phyloP scores from a whole-genome alignment of 768 basidiomycete species.

The Leucocoprinus leucothites region DNA sequence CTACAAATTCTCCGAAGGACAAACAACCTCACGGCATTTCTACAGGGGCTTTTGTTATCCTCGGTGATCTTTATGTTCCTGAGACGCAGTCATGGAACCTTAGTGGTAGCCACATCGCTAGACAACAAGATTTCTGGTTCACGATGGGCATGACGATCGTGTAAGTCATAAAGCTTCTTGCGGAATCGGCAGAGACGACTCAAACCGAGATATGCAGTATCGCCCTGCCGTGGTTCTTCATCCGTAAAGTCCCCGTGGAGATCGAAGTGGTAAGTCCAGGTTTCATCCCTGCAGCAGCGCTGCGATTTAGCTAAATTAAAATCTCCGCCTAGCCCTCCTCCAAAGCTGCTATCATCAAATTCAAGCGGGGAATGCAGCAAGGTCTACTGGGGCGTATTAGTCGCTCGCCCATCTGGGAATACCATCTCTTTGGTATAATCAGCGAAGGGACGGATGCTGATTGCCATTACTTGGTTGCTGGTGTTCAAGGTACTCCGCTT shows the following conservation, averaged over 20 bases:
- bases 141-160: conserved; percentile 69
- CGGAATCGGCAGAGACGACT: conserved; percentile 9
- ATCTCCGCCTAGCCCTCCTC: conserved; percentile 59
- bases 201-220: conserved; percentile 40
- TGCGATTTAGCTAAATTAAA: conserved; percentile 13
- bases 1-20: neutral
- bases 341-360: conserved; percentile 76
- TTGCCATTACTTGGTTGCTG: conserved; percentile 79
- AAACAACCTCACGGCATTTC: conserved; percentile 1
- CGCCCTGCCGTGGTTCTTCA: conserved; percentile 71
- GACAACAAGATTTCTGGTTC: conserved; percentile 79
- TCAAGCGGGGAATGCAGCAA: conserved; percentile 83
- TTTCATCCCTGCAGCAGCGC: neutral
- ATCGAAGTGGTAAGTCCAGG: conserved; percentile 63
- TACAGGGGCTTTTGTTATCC: conserved; percentile 62
- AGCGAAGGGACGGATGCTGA: conserved; percentile 73
- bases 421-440: conserved; percentile 79
- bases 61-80: conserved; percentile 61
- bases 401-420: conserved; percentile 72
- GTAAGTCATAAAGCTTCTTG: conserved; percentile 35
- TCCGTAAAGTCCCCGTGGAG: conserved; percentile 69
- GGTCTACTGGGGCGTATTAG: conserved; percentile 74
- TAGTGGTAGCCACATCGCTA: conserved; percentile 49
- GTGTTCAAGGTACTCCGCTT: conserved; percentile 54
- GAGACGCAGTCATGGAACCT: conserved; percentile 54